A percentile compares a stretch with the other conserved stretches of the same genome.
These are phyloP conservation scores for Paraconiothyrium sp. DNA, from an alignment of 2,329 filamentous ascomycete species.

Conservation along the genomic window DNA sequence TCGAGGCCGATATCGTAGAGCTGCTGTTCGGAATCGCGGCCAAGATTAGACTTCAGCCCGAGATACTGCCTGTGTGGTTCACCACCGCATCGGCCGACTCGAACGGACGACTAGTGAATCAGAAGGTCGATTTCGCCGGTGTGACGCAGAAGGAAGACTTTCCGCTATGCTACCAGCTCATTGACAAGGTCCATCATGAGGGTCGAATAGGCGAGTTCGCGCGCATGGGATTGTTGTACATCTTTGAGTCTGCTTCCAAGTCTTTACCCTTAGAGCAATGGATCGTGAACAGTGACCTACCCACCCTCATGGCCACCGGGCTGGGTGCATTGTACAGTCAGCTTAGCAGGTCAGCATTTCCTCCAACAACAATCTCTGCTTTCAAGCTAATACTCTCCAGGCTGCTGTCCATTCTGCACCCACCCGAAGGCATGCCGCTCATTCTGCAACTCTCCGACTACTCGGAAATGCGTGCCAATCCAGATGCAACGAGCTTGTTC, in stretches of 20 bases:
- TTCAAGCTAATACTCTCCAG: slow-evolving; percentile 49
- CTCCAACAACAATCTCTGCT: neutral
- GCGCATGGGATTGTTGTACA: slow-evolving; percentile 89
- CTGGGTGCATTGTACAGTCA: slow-evolving; percentile 81
- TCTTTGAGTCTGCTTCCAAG: slow-evolving; percentile 90
- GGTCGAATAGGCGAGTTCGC: slow-evolving; percentile 96
- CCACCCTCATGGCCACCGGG: slow-evolving; percentile 96
- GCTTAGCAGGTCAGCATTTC: slow-evolving; percentile 63
- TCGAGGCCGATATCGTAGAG: slow-evolving; percentile 89
- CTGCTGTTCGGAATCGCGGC: slow-evolving; percentile 95
- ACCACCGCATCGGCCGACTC: slow-evolving; percentile 60
- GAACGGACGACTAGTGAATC: slow-evolving; percentile 55
- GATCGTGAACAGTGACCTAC: slow-evolving; percentile 96
- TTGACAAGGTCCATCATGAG: slow-evolving; percentile 97
- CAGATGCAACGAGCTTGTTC: slow-evolving; percentile 74
- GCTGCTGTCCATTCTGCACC: slow-evolving; percentile 83
- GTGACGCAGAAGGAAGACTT: slow-evolving; percentile 90
- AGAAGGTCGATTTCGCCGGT: slow-evolving; percentile 78
- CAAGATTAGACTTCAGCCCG: slow-evolving; percentile 90
- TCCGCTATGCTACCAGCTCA: slow-evolving; percentile 91
- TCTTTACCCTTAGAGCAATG: slow-evolving; percentile 88
- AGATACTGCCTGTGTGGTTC: slow-evolving; percentile 92
- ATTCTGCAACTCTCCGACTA: slow-evolving; percentile 92
- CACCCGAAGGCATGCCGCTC: slow-evolving; percentile 78
- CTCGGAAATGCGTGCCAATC: slow-evolving; percentile 72